Percentiles rank a stretch among this genome's conserved stretches.
These are phyloP conservation scores for Hansfordia pulvinata DNA, from an alignment of 2,329 filamentous ascomycete genomes.

Conservation along the genomic window DNA sequence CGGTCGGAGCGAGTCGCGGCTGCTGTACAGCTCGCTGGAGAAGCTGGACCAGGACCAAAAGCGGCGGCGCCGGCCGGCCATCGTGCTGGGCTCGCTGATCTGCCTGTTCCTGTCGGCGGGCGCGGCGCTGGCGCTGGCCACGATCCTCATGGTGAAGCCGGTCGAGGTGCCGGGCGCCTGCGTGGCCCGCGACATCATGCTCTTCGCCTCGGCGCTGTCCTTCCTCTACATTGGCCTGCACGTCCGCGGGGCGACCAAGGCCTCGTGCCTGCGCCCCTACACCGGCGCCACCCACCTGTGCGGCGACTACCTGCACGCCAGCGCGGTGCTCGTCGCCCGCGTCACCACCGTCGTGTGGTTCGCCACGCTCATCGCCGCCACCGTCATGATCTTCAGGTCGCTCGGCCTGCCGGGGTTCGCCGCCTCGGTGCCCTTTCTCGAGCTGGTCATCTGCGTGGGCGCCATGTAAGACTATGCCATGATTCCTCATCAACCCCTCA, in stretches of 20 bases:
- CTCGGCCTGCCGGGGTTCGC: conserved; percentile 5
- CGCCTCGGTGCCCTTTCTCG: conserved; percentile 16
- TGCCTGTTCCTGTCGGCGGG: conserved; percentile 15
- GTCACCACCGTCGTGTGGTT: conserved; percentile 16
- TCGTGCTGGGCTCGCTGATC: conserved; percentile 14
- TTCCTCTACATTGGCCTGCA: conserved; percentile 16
- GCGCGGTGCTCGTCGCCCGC: conserved; percentile 15
- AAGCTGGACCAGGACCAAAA: conserved; percentile 9
- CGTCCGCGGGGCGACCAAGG: conserved; percentile 10
- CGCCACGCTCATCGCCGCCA: conserved; percentile 14
- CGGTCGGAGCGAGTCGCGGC: no score
- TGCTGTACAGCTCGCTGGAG: conserved; percentile 9
- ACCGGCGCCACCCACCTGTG: conserved; percentile 13
- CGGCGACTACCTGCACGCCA: conserved; percentile 15
- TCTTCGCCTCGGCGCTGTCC: conserved; percentile 13
- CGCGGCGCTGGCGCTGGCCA: conserved; percentile 13
- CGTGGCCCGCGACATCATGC: conserved; percentile 16
- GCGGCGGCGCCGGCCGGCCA: conserved; percentile 8
- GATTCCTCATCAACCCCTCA: background rate
- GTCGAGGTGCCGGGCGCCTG: conserved; percentile 9
- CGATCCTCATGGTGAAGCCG: conserved; percentile 12
- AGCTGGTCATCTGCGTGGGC: conserved; percentile 15
- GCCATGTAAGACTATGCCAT: conserved; percentile 14
- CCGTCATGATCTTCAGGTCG: conserved; percentile 12
- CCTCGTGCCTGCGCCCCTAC: background rate